Conservation (phyloP, 495 filamentous ascomycete genomes). For the Penicillium atrosanguineum region DNA sequence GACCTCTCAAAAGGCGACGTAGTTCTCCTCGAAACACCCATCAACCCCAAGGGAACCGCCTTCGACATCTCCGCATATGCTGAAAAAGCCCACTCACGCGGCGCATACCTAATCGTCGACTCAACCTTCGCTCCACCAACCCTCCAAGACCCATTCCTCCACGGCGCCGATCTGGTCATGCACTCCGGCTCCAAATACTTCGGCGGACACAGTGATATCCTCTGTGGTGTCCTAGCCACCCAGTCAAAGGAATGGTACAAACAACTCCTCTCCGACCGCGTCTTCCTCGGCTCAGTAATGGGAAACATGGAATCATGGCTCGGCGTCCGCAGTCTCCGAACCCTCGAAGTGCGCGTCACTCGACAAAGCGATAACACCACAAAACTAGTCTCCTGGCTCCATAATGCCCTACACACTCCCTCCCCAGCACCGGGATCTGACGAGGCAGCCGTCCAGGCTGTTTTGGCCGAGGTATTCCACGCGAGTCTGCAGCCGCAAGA, state of each 20-base stretch:
- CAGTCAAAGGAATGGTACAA: constrained; percentile 54
- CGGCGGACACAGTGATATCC: constrained; percentile 87
- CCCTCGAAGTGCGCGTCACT: constrained; percentile 76
- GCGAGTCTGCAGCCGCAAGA: constrained; percentile 66
- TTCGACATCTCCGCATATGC: constrained; percentile 68
- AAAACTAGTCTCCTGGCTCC: constrained; percentile 69
- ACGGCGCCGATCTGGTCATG: constrained; percentile 81
- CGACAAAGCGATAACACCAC: constrained; percentile 68
- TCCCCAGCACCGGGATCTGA: constrained; percentile 31
- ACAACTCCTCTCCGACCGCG: constrained; percentile 60
- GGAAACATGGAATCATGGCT: constrained; percentile 91
- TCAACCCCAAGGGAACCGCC: constrained; percentile 85
- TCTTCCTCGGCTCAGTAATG: constrained; percentile 80
- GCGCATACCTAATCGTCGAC: constrained; percentile 81
- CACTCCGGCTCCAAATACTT: constrained; percentile 94
- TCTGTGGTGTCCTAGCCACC: constrained; percentile 78
- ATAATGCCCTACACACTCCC: constrained; percentile 39
- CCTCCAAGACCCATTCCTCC: constrained; percentile 78
- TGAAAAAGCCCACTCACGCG: constrained; percentile 63
- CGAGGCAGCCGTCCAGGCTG: constrained; percentile 44
- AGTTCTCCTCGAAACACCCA: constrained; percentile 86
- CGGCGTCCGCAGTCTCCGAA: constrained; percentile 79
- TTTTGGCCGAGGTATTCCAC: constrained; percentile 65
- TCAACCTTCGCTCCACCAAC: constrained; percentile 90
- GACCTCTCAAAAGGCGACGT: constrained; percentile 71